Evolutionary conservation across 768 basidiomycete species (phyloP).

Genomic region (Boletus speciosus): DNA sequence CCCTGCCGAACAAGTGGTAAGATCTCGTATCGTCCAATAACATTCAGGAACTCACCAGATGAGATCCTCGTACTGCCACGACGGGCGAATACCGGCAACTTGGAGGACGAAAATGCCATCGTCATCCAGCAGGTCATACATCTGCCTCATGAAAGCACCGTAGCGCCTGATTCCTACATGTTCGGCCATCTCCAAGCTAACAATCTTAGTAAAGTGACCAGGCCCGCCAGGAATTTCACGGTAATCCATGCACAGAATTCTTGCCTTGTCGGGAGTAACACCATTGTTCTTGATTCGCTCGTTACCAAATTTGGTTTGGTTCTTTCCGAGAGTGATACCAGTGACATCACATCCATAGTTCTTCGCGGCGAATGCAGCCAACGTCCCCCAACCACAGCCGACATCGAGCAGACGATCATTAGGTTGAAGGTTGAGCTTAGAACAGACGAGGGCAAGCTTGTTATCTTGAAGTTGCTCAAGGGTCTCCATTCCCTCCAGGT

Average conservation of each 20-base stretch:
- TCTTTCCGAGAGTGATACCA: conserved; percentile 87
- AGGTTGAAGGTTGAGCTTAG: conserved; percentile 87
- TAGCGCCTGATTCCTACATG: conserved; percentile 97
- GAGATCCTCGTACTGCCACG: conserved; percentile 99
- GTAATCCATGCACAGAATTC: conserved; percentile 91
- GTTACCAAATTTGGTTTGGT: conserved; percentile 92
- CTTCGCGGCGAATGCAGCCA: conserved; percentile 91
- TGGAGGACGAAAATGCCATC: conserved; percentile 94
- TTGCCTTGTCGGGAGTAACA: conserved; percentile 64
- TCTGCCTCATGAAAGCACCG: conserved; percentile 80
- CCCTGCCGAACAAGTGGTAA: conserved; percentile 45
- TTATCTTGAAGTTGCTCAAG: conserved; percentile 97
- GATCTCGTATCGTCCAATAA: neutral
- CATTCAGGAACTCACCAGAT: conserved; percentile 59
- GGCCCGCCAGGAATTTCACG: conserved; percentile 78
- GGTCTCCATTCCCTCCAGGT: conserved; percentile 69
- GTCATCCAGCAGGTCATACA: conserved; percentile 91
- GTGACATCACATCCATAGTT: conserved; percentile 97
- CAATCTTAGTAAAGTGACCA: conserved; percentile 89
- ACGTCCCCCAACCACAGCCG: conserved; percentile 96
- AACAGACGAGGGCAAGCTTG: conserved; percentile 93
- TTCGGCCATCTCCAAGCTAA: conserved; percentile 98
- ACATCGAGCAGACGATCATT: conserved; percentile 81
- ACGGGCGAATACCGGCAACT: conserved; percentile 92
- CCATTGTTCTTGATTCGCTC: conserved; percentile 82